Conservation (phyloP, 768 basidiomycete genomes). For the Kondoa subrosea region DNA sequence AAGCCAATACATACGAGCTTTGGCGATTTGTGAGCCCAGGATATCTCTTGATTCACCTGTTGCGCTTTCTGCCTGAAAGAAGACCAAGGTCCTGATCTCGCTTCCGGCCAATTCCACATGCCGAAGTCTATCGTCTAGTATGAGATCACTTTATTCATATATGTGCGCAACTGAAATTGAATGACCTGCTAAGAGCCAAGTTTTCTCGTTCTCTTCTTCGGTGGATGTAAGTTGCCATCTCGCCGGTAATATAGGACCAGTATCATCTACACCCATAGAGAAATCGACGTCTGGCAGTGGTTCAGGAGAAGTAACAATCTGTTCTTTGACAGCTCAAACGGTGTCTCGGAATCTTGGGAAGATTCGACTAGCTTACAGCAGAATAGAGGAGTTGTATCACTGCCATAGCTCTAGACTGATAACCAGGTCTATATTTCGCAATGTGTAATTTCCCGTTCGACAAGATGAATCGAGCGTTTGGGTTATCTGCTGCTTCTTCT, state of each 20-base stretch:
- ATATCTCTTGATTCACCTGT: not conserved
- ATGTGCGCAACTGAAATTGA: no score
- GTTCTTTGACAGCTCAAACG: not conserved
- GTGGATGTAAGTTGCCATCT: constrained; percentile 18
- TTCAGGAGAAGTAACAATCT: constrained; percentile 19
- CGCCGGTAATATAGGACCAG: not conserved
- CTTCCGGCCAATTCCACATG: constrained; percentile 2
- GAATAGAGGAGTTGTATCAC: no score
- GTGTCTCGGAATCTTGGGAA: not conserved
- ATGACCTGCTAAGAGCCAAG: constrained; percentile 21
- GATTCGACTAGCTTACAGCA: not conserved
- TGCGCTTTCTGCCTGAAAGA: not conserved
- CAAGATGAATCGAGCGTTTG: not conserved
- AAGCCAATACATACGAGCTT: constrained; percentile 14
- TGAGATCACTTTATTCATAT: no score
- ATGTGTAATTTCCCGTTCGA: not conserved
- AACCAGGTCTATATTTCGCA: not conserved
- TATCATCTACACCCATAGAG: constrained; percentile 10
- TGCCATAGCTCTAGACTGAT: not conserved
- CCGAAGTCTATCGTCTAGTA: no score
- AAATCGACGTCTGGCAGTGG: constrained; percentile 25
- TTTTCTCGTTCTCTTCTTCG: constrained; percentile 4
- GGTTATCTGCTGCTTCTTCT: not conserved
- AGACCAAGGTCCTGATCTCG: not conserved
- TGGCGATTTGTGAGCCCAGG: constrained; percentile 16